Conservation (phyloP, 176 grass and related monocot genomes). For the Rhipidocladum racemiflorum region DNA sequence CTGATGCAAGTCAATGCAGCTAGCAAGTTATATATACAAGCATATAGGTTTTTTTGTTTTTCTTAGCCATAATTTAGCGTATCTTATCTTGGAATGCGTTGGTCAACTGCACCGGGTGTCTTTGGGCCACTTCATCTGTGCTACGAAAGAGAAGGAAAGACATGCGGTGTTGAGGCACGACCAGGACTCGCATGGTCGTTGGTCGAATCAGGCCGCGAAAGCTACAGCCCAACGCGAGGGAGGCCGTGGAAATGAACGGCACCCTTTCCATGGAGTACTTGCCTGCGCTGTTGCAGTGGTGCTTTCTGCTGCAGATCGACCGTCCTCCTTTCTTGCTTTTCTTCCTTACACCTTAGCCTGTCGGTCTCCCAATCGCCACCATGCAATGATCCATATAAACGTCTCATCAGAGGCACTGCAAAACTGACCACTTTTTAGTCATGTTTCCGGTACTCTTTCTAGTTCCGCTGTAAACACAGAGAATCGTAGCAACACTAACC, state of each 20-base stretch:
- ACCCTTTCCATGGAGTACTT: conserved; percentile 27
- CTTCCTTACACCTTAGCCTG: background rate
- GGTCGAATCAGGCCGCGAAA: conserved; percentile 3
- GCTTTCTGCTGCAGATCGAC: conserved; percentile 6
- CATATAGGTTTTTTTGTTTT: background rate
- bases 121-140: background rate
- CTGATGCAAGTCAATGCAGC: background rate
- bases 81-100: conserved; percentile 21
- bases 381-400: background rate
- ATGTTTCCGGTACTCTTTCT: too few relatives aligned
- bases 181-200: background rate
- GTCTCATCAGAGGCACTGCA: background rate
- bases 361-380: background rate
- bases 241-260: conserved; percentile 25
- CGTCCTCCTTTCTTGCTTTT: background rate
- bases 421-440: too few relatives aligned
- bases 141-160: background rate
- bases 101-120: background rate
- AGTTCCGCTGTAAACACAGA: too few relatives aligned
- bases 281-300: background rate
- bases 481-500: too few relatives aligned
- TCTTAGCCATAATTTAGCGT: background rate
- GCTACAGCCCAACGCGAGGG: background rate
- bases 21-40: background rate
- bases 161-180: background rate